A percentile compares a stretch with the other conserved stretches of the same genome.
Evolutionary conservation across 257 asterid genomes (phyloP).

Genomic region (Solanum commersonii): DNA sequence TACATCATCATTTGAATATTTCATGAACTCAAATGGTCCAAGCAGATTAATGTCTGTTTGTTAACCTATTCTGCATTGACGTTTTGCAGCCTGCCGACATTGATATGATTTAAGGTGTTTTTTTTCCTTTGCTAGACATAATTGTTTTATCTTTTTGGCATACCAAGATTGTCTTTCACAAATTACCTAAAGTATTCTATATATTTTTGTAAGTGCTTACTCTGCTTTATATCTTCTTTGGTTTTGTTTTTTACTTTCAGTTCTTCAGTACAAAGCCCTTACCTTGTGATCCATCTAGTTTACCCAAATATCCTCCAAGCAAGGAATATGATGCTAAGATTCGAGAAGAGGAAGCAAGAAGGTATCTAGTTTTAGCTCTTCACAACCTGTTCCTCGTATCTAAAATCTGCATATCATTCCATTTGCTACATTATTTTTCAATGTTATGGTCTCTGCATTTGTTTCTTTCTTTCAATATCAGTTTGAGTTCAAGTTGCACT

Average conservation of each 20-base stretch:
- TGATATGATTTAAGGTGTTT: neutral
- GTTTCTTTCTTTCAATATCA: neutral
- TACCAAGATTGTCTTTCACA: neutral
- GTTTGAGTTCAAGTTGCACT: neutral
- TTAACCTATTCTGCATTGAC: neutral
- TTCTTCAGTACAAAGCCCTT: constrained; percentile 37
- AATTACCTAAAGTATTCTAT: neutral
- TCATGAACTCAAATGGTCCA: neutral
- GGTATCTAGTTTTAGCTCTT: constrained; percentile 10
- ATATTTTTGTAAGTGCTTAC: neutral
- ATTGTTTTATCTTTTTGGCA: neutral
- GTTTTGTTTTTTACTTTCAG: constrained; percentile 14
- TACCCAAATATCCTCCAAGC: constrained; percentile 46
- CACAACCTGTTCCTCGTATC: neutral
- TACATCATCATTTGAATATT: neutral
- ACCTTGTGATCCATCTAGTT: constrained; percentile 40
- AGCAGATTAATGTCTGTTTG: neutral
- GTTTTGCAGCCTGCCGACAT: neutral
- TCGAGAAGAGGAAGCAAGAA: constrained; percentile 44
- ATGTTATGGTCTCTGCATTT: neutral
- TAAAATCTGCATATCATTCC: neutral
- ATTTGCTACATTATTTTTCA: neutral
- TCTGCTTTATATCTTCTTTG: neutral
- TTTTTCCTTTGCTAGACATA: neutral
- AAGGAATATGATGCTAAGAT: constrained; percentile 39